These are phyloP conservation scores for Berkeleyomyces basicola DNA, from an alignment of 2,329 filamentous ascomycete genomes.

Conservation along the genomic window DNA sequence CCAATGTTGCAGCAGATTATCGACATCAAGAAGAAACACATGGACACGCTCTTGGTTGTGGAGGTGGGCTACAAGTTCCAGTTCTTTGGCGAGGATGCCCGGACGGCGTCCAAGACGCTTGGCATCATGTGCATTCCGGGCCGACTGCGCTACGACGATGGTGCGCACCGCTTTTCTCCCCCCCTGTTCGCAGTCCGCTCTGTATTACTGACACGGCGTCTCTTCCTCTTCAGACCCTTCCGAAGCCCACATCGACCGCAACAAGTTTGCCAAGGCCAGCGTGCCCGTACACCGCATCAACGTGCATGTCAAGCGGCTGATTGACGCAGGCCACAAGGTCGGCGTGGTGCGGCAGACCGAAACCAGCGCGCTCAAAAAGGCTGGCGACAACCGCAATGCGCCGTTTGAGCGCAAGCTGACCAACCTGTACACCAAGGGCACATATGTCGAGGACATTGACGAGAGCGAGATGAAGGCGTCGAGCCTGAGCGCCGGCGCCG, in stretches of 20 bases:
- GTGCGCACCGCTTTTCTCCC: constrained; percentile 25
- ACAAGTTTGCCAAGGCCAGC: constrained; percentile 72
- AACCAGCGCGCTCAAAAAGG: constrained; percentile 89
- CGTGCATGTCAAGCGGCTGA: constrained; percentile 85
- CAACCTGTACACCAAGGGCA: constrained; percentile 94
- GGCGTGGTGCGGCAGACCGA: constrained; percentile 89
- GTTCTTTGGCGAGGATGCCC: constrained; percentile 91
- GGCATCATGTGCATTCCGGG: constrained; percentile 95
- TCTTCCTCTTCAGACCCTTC: constrained; percentile 44
- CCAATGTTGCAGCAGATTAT: constrained; percentile 89
- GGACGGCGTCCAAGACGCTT: constrained; percentile 73
- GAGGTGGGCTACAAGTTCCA: constrained; percentile 97
- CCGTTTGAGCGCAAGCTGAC: constrained; percentile 88
- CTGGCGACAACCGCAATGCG: constrained; percentile 80
- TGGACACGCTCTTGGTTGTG: constrained; percentile 78
- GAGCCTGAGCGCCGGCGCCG: constrained; percentile 35
- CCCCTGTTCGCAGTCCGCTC: constrained; percentile 10
- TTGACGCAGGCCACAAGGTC: constrained; percentile 87
- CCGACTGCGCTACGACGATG: constrained; percentile 86
- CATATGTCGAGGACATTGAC: constrained; percentile 87
- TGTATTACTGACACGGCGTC: constrained; percentile 14
- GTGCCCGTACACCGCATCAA: constrained; percentile 83
- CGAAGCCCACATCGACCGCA: constrained; percentile 71
- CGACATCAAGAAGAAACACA: constrained; percentile 80
- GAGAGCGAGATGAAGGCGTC: constrained; percentile 31